These are phyloP conservation scores for Roridomyces roridus DNA, from an alignment of 768 basidiomycete genomes.

Conservation along the genomic window DNA sequence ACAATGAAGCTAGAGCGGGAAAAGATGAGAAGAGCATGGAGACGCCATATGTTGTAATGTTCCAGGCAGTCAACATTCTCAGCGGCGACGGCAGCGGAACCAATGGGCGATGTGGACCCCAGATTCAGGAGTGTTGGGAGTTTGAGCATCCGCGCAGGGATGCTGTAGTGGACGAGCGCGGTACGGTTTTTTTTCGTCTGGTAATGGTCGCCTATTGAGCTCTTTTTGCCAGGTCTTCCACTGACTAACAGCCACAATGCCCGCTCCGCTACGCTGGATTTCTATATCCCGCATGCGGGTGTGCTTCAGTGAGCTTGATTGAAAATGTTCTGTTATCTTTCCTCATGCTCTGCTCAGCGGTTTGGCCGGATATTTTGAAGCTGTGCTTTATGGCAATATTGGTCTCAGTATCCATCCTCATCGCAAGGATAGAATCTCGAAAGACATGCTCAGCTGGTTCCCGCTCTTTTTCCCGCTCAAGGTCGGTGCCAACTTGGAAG, in stretches of 20 bases:
- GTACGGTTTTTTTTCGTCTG: slow-evolving; percentile 44
- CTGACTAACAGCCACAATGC: slow-evolving; percentile 97
- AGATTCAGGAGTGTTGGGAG: slow-evolving; percentile 95
- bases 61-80: slow-evolving; percentile 89
- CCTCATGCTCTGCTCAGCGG: slow-evolving; percentile 52
- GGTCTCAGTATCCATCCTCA: slow-evolving; percentile 95
- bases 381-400: slow-evolving; percentile 87
- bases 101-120: slow-evolving; percentile 75
- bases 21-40: slow-evolving; percentile 80
- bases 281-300: slow-evolving; percentile 94
- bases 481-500: slow-evolving; percentile 48
- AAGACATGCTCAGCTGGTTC: slow-evolving; percentile 99
- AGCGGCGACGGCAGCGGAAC: slow-evolving; percentile 73
- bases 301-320: slow-evolving; percentile 71
- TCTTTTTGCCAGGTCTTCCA: slow-evolving; percentile 69
- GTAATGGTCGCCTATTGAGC: neutral
- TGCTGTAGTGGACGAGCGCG: slow-evolving; percentile 72
- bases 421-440: slow-evolving; percentile 83
- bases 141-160: slow-evolving; percentile 94
- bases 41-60: slow-evolving; percentile 99
- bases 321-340: neutral
- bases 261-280: slow-evolving; percentile 82
- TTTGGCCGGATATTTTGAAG: slow-evolving; percentile 96
- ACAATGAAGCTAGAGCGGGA: slow-evolving; percentile 75
- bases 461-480: slow-evolving; percentile 95